phyloP scores from a whole-genome alignment of 2,329 filamentous ascomycete genomes.

The Aulographum hederae region DNA sequence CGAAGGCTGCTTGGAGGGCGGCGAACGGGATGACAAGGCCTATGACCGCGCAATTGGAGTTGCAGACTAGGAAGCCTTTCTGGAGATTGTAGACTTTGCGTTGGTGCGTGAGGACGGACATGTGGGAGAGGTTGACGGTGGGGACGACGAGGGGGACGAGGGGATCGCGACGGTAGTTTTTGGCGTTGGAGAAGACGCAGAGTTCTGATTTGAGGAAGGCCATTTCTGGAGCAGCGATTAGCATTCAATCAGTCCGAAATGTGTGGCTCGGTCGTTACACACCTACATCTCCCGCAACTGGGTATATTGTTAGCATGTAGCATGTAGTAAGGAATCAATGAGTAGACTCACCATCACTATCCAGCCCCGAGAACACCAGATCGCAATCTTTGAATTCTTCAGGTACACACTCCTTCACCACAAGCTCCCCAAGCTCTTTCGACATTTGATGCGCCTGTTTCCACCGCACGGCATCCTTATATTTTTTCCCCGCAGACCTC shows the following conservation, averaged over 20 bases:
- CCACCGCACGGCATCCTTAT: constrained; percentile 87
- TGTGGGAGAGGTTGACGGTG: constrained; percentile 78
- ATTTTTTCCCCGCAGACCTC: constrained; percentile 80
- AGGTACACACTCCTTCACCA: constrained; percentile 71
- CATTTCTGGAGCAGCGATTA: no score
- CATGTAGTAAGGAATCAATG: no score
- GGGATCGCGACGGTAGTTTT: constrained; percentile 86
- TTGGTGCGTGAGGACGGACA: constrained; percentile 81
- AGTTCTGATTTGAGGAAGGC: constrained; percentile 78
- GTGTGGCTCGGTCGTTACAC: constrained; percentile 12
- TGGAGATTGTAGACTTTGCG: constrained; percentile 51
- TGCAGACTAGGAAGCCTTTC: constrained; percentile 89
- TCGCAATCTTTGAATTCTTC: constrained; percentile 79
- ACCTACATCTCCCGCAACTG: constrained; percentile 87
- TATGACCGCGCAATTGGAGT: constrained; percentile 96
- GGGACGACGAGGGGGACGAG: constrained; percentile 86
- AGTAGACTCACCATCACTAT: no score
- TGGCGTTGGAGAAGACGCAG: constrained; percentile 91
- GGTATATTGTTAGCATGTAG: no score
- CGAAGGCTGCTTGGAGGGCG: constrained; percentile 72
- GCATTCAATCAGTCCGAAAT: not conserved
- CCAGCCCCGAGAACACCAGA: constrained; percentile 79
- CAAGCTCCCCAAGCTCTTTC: constrained; percentile 53
- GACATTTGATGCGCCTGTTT: constrained; percentile 80
- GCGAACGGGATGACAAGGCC: constrained; percentile 90